phyloP scores from a whole-genome alignment of 345 rosid species.

The Pugionium cornutum region DNA sequence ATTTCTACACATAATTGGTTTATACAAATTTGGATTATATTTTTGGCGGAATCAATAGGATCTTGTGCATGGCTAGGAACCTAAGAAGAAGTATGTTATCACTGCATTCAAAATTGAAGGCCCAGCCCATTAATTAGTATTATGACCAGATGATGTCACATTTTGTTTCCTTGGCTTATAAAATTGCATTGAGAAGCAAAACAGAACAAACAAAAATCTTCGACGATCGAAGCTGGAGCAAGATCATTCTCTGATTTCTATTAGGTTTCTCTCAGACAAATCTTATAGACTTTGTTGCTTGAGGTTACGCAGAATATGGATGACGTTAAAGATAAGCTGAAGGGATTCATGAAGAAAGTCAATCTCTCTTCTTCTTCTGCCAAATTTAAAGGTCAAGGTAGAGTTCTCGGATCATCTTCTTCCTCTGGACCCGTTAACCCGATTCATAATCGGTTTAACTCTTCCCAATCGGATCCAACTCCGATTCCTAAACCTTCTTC shows the following conservation, averaged over 20 bases:
- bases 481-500: slow-evolving; percentile 41
- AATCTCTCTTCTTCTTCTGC: slow-evolving; percentile 69
- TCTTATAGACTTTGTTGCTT: neutral
- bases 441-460: slow-evolving; percentile 44
- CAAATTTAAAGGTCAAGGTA: slow-evolving; percentile 86
- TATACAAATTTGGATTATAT: too few relatives aligned
- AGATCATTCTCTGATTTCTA: slow-evolving; percentile 5
- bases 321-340: slow-evolving; percentile 82
- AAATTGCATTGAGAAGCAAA: neutral
- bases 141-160: neutral
- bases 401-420: slow-evolving; percentile 80
- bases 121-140: slow-evolving; percentile 5
- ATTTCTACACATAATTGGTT: too few relatives aligned
- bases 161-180: neutral
- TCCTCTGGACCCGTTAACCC: slow-evolving; percentile 58
- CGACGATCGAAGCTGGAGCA: slow-evolving; percentile 5
- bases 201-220: neutral
- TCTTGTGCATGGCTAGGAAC: too few relatives aligned
- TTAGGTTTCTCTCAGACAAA: neutral
- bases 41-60: too few relatives aligned
- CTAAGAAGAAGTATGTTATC: too few relatives aligned
- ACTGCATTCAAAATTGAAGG: neutral
- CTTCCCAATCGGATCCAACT: slow-evolving; percentile 42
- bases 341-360: slow-evolving; percentile 89
- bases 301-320: slow-evolving; percentile 49